phyloP scores from a whole-genome alignment of 2,329 filamentous ascomycete species.

The Botryotinia convoluta region DNA sequence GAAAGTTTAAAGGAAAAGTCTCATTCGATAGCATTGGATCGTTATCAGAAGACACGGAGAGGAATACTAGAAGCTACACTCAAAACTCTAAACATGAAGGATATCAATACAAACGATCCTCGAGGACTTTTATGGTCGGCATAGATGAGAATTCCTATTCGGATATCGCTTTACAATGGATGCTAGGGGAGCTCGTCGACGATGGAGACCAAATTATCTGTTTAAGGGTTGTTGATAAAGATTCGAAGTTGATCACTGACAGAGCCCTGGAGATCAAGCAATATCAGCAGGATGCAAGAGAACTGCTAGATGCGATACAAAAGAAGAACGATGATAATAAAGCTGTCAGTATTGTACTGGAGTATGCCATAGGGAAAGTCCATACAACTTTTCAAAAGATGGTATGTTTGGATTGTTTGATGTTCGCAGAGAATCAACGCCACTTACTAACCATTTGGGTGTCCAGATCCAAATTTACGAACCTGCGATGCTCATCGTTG shows the following conservation, averaged over 20 bases:
- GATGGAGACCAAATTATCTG: conserved; percentile 76
- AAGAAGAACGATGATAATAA: conserved; percentile 68
- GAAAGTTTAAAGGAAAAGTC: conserved; percentile 64
- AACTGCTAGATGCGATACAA: conserved; percentile 63
- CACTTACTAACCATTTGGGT: conserved; percentile 23
- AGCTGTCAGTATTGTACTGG: conserved; percentile 68
- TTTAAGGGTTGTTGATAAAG: conserved; percentile 68
- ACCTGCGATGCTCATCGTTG: conserved; percentile 69
- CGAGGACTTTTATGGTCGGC: conserved; percentile 68
- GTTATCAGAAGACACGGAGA: conserved; percentile 61
- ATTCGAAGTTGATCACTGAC: conserved; percentile 62
- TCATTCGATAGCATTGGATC: conserved; percentile 72
- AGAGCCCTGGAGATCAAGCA: conserved; percentile 55
- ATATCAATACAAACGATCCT: conserved; percentile 65
- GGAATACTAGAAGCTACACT: conserved; percentile 59
- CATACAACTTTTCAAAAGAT: conserved; percentile 72
- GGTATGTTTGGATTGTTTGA: conserved; percentile 47
- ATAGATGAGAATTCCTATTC: conserved; percentile 74
- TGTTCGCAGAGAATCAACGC: background rate
- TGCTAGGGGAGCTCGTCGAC: conserved; percentile 73
- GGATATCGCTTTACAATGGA: conserved; percentile 71
- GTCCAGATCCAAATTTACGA: conserved; percentile 68
- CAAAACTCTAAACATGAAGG: conserved; percentile 70
- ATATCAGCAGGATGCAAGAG: conserved; percentile 63
- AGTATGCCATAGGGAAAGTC: conserved; percentile 69